phyloP scores from a whole-genome alignment of 306 rosid genomes.

The Ceratonia siliqua region DNA sequence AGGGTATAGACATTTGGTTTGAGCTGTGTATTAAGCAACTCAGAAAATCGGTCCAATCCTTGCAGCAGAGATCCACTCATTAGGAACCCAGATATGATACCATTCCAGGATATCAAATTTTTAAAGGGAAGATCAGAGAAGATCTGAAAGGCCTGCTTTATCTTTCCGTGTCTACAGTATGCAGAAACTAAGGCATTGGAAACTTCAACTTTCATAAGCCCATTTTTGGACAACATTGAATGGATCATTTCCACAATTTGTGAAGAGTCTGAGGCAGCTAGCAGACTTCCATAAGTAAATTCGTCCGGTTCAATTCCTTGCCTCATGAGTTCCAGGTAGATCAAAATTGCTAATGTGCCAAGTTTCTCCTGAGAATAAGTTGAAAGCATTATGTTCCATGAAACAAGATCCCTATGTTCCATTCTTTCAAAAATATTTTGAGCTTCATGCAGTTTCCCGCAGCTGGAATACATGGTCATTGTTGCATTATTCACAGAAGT shows the following conservation, averaged over 20 bases:
- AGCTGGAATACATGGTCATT: conserved; percentile 73
- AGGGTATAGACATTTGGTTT: conserved; percentile 60
- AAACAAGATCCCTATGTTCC: conserved; percentile 59
- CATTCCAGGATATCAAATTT: conserved; percentile 71
- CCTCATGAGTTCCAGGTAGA: conserved; percentile 56
- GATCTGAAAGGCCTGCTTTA: conserved; percentile 45
- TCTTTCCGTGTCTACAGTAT: conserved; percentile 50
- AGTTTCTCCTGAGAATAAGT: conserved; percentile 47
- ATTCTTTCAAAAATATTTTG: conserved; percentile 49
- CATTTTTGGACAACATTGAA: conserved; percentile 51
- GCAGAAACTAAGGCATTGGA: conserved; percentile 65
- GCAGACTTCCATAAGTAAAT: conserved; percentile 70
- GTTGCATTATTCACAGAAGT: conserved; percentile 59
- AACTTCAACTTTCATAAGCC: conserved; percentile 52
- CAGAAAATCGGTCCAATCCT: conserved; percentile 54
- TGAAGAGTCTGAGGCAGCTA: conserved; percentile 46
- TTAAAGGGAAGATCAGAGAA: conserved; percentile 43
- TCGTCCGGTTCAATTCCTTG: conserved; percentile 55
- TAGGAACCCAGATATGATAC: conserved; percentile 59
- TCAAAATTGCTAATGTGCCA: conserved; percentile 43
- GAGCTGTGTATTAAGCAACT: conserved; percentile 48
- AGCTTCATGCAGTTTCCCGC: conserved; percentile 54
- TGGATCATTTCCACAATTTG: conserved; percentile 55
- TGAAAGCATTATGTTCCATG: conserved; percentile 73
- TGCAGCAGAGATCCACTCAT: conserved; percentile 47